These are phyloP conservation scores for Boletus sensibilis DNA, from an alignment of 768 basidiomycete species.

Conservation along the genomic window DNA sequence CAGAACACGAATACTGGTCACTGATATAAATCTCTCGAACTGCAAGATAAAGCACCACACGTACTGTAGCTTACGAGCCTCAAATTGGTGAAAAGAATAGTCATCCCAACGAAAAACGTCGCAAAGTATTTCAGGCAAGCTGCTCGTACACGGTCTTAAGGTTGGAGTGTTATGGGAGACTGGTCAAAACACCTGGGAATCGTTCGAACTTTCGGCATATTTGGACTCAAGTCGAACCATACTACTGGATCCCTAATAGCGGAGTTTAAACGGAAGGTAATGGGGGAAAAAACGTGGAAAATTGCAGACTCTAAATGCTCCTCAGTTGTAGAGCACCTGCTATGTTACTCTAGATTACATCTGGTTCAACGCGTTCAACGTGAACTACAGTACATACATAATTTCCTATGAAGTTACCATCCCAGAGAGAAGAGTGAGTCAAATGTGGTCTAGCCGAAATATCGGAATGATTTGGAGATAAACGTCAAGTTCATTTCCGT, in stretches of 20 bases:
- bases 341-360: slow-evolving; percentile 17
- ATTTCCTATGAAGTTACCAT: slow-evolving; percentile 6
- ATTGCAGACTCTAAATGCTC: too few species aligned
- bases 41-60: slow-evolving; percentile 21
- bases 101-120: slow-evolving; percentile 40
- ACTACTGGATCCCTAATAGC: not conserved
- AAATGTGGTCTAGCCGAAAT: slow-evolving; percentile 14
- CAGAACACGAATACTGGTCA: slow-evolving; percentile 38
- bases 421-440: slow-evolving; percentile 1
- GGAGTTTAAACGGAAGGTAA: slow-evolving; percentile 14
- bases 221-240: slow-evolving; percentile 9
- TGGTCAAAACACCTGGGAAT: slow-evolving; percentile 17
- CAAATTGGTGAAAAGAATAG: slow-evolving; percentile 57
- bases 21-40: slow-evolving; percentile 23
- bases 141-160: slow-evolving; percentile 7
- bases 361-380: slow-evolving; percentile 3
- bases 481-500: slow-evolving; percentile 19
- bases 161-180: slow-evolving; percentile 5
- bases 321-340: not conserved
- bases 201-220: slow-evolving; percentile 16
- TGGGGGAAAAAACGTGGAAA: not conserved
- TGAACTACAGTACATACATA: slow-evolving; percentile 20
- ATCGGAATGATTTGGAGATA: slow-evolving; percentile 1
- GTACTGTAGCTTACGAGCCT: slow-evolving; percentile 52
- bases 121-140: slow-evolving; percentile 1